Evolutionary conservation across 805 yeast species (phyloP).

Genomic region (Saccharomyces jurei): DNA sequence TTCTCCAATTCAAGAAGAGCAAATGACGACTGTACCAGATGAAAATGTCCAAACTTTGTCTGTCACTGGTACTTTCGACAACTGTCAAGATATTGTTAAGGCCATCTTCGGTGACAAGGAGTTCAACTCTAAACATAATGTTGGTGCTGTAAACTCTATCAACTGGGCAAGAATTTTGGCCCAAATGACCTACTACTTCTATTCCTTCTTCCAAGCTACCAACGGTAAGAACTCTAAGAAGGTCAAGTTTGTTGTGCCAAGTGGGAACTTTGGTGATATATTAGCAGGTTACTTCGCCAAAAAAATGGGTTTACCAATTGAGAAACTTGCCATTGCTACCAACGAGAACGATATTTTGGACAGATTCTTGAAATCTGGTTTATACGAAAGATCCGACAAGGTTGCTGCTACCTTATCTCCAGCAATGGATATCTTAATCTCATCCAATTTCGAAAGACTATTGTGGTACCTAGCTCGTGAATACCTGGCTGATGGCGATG

Average conservation of each 20-base stretch:
- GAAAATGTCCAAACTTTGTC: constrained; percentile 89
- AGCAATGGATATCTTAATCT: constrained; percentile 96
- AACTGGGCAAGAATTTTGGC: constrained; percentile 99
- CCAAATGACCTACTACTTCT: constrained; percentile 93
- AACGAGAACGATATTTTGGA: constrained; percentile 92
- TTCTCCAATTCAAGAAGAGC: constrained; percentile 95
- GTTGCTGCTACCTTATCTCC: constrained; percentile 91
- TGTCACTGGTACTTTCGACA: constrained; percentile 94
- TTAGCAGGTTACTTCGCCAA: constrained; percentile 93
- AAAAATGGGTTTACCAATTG: constrained; percentile 90
- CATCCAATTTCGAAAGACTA: constrained; percentile 93
- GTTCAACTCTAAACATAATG: constrained; percentile 82
- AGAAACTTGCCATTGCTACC: constrained; percentile 84
- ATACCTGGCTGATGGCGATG: constrained; percentile 39
- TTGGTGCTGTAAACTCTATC: constrained; percentile 96
- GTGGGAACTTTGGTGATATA: constrained; percentile 97
- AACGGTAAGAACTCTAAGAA: constrained; percentile 33
- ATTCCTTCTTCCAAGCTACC: constrained; percentile 70
- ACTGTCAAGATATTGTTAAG: constrained; percentile 95
- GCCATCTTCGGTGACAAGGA: constrained; percentile 82
- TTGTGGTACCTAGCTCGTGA: constrained; percentile 88
- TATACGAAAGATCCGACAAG: constrained; percentile 64
- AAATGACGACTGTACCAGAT: constrained; percentile 95
- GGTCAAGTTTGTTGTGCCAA: constrained; percentile 86
- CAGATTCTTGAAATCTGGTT: constrained; percentile 82